Conservation (phyloP, 2,329 filamentous ascomycete species). For the Pseudocercospora eumusae region DNA sequence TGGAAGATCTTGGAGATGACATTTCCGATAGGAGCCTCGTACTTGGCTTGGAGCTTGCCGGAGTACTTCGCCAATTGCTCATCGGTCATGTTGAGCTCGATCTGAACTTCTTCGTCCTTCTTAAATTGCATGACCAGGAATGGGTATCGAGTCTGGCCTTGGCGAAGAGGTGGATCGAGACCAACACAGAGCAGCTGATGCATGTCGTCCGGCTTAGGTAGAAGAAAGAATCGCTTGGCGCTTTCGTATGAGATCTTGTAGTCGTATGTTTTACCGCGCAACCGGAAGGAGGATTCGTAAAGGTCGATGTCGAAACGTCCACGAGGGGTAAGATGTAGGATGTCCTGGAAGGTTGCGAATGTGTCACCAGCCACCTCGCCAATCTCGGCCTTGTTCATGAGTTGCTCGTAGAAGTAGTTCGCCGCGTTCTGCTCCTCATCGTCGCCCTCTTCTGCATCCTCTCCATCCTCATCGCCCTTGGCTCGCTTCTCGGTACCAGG, state of each 20-base stretch:
- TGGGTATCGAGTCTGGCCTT: slow-evolving; percentile 95
- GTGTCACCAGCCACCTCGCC: slow-evolving; percentile 98
- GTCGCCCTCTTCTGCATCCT: slow-evolving; percentile 57
- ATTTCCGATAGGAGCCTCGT: slow-evolving; percentile 89
- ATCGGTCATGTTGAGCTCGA: slow-evolving; percentile 94
- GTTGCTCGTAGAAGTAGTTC: slow-evolving; percentile 94
- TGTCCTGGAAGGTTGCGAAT: slow-evolving; percentile 94
- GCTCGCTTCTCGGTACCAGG: slow-evolving; percentile 79
- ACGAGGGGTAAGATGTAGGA: slow-evolving; percentile 95
- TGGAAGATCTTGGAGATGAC: slow-evolving; percentile 96
- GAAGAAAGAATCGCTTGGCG: slow-evolving; percentile 98
- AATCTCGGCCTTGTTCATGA: slow-evolving; percentile 98
- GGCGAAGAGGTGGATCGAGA: slow-evolving; percentile 88
- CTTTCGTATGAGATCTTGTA: slow-evolving; percentile 99
- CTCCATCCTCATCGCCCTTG: slow-evolving; percentile 68
- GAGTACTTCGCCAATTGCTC: slow-evolving; percentile 87
- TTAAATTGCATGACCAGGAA: slow-evolving; percentile 99
- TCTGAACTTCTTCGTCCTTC: slow-evolving; percentile 92
- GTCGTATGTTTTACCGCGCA: slow-evolving; percentile 98
- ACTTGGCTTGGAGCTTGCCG: slow-evolving; percentile 82
- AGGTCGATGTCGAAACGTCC: slow-evolving; percentile 99
- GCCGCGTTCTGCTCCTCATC: slow-evolving; percentile 89
- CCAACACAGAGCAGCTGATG: slow-evolving; percentile 95
- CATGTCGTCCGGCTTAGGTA: slow-evolving; percentile 97
- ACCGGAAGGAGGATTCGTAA: slow-evolving; percentile 95